A percentile compares a stretch with the other conserved stretches of the same genome.
Conservation (phyloP, 768 basidiomycete genomes). For the Phlebiopsis flavidoalba region DNA sequence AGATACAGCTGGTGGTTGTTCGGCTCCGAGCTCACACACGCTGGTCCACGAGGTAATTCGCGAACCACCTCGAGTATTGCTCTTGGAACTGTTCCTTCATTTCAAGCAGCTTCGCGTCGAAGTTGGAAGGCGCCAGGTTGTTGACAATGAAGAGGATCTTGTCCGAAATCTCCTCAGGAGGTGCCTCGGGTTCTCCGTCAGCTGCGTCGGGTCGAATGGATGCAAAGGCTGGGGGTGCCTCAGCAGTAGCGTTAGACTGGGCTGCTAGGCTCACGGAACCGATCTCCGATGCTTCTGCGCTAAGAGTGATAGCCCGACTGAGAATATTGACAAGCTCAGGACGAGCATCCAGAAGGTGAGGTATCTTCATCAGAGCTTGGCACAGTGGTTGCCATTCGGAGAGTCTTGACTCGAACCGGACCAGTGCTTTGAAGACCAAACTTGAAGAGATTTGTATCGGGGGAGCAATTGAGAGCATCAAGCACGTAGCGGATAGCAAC, state of each 20-base stretch:
- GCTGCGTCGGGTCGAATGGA: slow-evolving; percentile 71
- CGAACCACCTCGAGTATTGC: slow-evolving; percentile 89
- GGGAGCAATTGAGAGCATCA: slow-evolving; percentile 86
- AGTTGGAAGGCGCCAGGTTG: slow-evolving; percentile 92
- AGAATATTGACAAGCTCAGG: slow-evolving; percentile 75
- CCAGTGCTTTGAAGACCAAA: slow-evolving; percentile 91
- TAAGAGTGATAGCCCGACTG: slow-evolving; percentile 60
- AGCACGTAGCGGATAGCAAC: slow-evolving; percentile 97
- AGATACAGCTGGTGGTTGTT: slow-evolving; percentile 97
- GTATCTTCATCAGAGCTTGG: slow-evolving; percentile 81
- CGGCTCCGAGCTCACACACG: slow-evolving; percentile 93
- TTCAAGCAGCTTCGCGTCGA: slow-evolving; percentile 80
- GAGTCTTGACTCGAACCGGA: slow-evolving; percentile 81
- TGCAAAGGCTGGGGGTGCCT: slow-evolving; percentile 59
- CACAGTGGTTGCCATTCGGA: slow-evolving; percentile 92
- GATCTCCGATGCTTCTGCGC: slow-evolving; percentile 35
- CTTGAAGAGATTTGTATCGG: slow-evolving; percentile 90
- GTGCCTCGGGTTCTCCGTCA: slow-evolving; percentile 57
- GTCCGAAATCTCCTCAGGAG: slow-evolving; percentile 87
- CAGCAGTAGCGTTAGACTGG: slow-evolving; percentile 30
- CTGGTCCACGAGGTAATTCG: slow-evolving; percentile 95
- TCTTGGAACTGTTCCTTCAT: slow-evolving; percentile 85
- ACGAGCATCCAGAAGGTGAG: slow-evolving; percentile 78
- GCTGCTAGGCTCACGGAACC: slow-evolving; percentile 36
- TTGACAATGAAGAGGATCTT: slow-evolving; percentile 97